Base-by-base conservation (phyloP, 306 rosid genomes). In the Corylus avellana region DNA sequence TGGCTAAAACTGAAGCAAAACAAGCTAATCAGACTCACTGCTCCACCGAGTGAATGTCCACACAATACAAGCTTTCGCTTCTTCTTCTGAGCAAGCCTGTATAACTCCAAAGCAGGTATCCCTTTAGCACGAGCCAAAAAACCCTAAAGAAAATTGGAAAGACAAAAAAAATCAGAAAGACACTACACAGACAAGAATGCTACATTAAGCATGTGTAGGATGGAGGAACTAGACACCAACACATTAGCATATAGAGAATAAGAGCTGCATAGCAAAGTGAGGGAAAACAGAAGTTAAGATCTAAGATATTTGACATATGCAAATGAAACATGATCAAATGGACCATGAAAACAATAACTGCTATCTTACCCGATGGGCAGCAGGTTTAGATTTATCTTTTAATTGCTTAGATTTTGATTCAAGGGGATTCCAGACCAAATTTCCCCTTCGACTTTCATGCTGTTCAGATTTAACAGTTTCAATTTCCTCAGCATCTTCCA, bases 31-130 rank as follows among this genome's bases (percentile, higher is more conserved):
- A 79, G 72, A 88, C 98, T 85, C 84, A 95, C 99, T 32, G 98
- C 99, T 87, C 99, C 99, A 77, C 99, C 98, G 72, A 95, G 98
- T 76, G 99, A 95, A 87, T 95, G 99, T 42, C 99, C 99, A 76
- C 98, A 95, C 74, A 95, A 80, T 64, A 95, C 98, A 83, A 95
- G 98, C 77, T 93, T 95, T 37, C 95, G 85, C 74, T 93, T 93
- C 87, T 90, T 95, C 93, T 95, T 95, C 81, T 91, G 97, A 79
- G 99, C 99, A 85, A 95, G 94, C 79, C 94, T 90, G 74, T 95
- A 95, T 84, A 95, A 78, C 83, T 95, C 99, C 86, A 95, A 75
- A 77, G 99, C 97, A 49, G 99, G 99, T 84, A 95, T 95, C 44
- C 99, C 99, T 80, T 95, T 95, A 47, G 99, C 99, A 27, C 99